These are phyloP conservation scores for Fusarium neocosmosporiellum DNA, from an alignment of 2,329 filamentous ascomycete species.

Conservation along the genomic window DNA sequence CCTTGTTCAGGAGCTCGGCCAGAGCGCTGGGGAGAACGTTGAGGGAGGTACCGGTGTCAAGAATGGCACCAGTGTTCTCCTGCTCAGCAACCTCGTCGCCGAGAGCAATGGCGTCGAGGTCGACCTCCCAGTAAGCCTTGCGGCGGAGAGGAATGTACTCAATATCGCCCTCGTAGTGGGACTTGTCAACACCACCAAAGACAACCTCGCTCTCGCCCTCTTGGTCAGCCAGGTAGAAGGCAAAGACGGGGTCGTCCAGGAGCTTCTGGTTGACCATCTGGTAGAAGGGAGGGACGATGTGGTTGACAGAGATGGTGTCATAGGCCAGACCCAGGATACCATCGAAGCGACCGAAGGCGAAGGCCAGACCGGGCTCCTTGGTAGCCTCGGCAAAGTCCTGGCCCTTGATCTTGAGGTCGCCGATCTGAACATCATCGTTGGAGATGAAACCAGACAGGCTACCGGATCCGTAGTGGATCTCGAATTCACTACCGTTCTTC, in stretches of 20 bases:
- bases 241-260: slow-evolving; percentile 91
- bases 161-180: slow-evolving; percentile 85
- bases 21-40: slow-evolving; percentile 92
- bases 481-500: slow-evolving; percentile 91
- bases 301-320: slow-evolving; percentile 96
- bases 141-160: slow-evolving; percentile 94
- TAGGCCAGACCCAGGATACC: slow-evolving; percentile 96
- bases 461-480: slow-evolving; percentile 95
- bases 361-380: slow-evolving; percentile 93
- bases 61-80: slow-evolving; percentile 93
- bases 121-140: slow-evolving; percentile 99
- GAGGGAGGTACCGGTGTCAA: slow-evolving; percentile 98
- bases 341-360: slow-evolving; percentile 97
- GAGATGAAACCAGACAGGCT: slow-evolving; percentile 95
- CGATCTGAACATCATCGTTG: slow-evolving; percentile 86
- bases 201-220: slow-evolving; percentile 84
- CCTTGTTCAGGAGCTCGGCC: slow-evolving; percentile 95
- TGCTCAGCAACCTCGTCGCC: slow-evolving; percentile 88
- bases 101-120: slow-evolving; percentile 90
- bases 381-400: slow-evolving; percentile 98
- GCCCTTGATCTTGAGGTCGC: slow-evolving; percentile 86
- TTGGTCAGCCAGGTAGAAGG: slow-evolving; percentile 89
- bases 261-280: slow-evolving; percentile 91
- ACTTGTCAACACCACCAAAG: slow-evolving; percentile 89
- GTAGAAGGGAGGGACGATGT: slow-evolving; percentile 95